Evolutionary conservation across 495 filamentous ascomycete genomes (phyloP), one percentile per base, ranked within the genome.

Genomic region (Chlorociboria aeruginascens): DNA sequence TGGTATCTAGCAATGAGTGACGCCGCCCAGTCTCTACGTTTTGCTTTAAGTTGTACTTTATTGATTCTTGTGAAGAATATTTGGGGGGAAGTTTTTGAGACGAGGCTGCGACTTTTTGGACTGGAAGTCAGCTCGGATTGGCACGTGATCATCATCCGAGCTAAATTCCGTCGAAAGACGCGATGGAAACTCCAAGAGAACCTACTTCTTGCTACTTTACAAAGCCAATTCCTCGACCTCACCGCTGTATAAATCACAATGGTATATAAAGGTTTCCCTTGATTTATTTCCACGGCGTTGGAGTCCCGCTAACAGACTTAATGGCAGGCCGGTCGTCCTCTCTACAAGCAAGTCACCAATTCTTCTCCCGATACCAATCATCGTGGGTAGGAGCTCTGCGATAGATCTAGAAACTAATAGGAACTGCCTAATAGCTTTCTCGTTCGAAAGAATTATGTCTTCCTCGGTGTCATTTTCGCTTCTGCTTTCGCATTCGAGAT

Each of bases 401-500:
- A 9, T 6, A n/a, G 29, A 33, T 32, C 11, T 10, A 56, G 53
- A 65, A 43, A 58, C 69, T 72, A 67, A 70, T 40, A 11, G 9
- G 17, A 17, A 31, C 37, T 4, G 11, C 4, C 58, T 37, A 67
- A 55, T 69, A 97, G 93, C 72, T 62, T 74, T 60, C 60, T 99
- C 57, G 81, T 97, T 72, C 81, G 83, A 63, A 77, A 72, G 61
- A 97, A 99, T 71, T 77, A 75, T 51, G 71, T 82, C 64, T 94
- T 90, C 74, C 73, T 99, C 49, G 86, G 81, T 43, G 72, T 74
- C 32, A 85, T 97, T 59, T 97, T 99, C 67, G 74, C 68, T 51
- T 70, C 77, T 45, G 93, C 89, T 49, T 99, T 99, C 64, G 85
- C 75, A 44, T 90, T 94, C 61, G 85, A 97, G 72, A 75, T 97